These are phyloP conservation scores for Lactifluus piperatus DNA, from an alignment of 768 basidiomycete genomes.

Conservation along the genomic window DNA sequence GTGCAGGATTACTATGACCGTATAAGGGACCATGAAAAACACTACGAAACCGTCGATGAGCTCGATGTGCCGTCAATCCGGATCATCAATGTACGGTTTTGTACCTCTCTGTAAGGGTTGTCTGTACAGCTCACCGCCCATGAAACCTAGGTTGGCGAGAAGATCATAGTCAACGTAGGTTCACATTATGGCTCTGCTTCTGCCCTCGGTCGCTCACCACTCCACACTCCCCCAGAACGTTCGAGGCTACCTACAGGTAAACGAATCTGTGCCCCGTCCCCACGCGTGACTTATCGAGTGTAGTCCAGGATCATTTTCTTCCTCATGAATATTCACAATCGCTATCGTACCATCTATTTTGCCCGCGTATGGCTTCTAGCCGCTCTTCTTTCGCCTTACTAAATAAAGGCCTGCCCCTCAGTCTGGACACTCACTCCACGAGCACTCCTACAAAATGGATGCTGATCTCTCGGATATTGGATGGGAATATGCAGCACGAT, in stretches of 20 bases:
- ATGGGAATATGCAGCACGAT: conserved; percentile 86
- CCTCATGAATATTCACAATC: conserved; percentile 98
- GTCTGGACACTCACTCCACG: conserved; percentile 98
- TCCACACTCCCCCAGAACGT: conserved; percentile 51
- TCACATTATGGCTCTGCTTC: not conserved
- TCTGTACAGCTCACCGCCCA: not conserved
- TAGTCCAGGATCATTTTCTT: conserved; percentile 96
- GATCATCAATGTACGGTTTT: conserved; percentile 13
- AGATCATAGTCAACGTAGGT: conserved; percentile 87
- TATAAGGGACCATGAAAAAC: conserved; percentile 75
- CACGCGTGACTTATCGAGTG: conserved; percentile 3
- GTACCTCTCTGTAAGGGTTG: not conserved
- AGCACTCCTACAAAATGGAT: conserved; percentile 98
- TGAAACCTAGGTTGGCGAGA: conserved; percentile 71
- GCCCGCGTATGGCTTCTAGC: conserved; percentile 57
- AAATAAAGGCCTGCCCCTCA: conserved; percentile 26
- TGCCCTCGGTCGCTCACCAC: not conserved
- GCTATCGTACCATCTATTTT: conserved; percentile 90
- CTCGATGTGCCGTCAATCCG: conserved; percentile 33
- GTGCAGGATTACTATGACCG: conserved; percentile 88
- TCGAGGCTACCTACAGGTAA: conserved; percentile 79
- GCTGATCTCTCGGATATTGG: conserved; percentile 92
- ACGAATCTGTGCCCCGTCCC: not conserved
- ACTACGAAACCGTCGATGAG: conserved; percentile 90
- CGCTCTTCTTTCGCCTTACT: not conserved